These are phyloP conservation scores for Boletus pseudopeckii DNA, from an alignment of 768 basidiomycete genomes.

Conservation along the genomic window DNA sequence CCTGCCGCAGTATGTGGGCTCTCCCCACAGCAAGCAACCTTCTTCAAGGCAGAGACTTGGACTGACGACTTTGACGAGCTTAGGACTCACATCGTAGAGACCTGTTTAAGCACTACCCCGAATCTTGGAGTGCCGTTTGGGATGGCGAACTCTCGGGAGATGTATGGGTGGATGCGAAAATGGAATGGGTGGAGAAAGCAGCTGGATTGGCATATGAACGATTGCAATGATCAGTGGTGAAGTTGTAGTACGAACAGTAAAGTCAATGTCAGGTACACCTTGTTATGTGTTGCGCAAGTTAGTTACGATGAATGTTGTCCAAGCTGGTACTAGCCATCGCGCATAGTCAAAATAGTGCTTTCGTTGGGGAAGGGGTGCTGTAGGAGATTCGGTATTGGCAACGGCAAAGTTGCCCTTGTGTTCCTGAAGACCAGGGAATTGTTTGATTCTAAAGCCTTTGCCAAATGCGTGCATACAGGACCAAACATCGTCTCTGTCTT, in stretches of 20 bases:
- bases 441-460: slow-evolving; percentile 25
- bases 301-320: not conserved
- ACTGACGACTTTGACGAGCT: slow-evolving; percentile 28
- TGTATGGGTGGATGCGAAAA: not conserved
- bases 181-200: not conserved
- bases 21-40: no score
- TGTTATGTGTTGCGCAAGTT: no score
- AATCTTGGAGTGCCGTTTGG: slow-evolving; percentile 38
- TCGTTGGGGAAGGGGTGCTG: no score
- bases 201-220: not conserved
- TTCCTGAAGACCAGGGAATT: no score
- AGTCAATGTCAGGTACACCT: no score
- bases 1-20: not conserved
- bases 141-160: slow-evolving; percentile 20
- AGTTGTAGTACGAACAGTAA: slow-evolving; percentile 14
- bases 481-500: slow-evolving; percentile 21
- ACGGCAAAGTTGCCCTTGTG: no score
- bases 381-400: no score
- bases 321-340: not conserved
- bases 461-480: slow-evolving; percentile 21
- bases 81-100: slow-evolving; percentile 26
- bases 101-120: slow-evolving; percentile 30
- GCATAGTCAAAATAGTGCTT: not conserved
- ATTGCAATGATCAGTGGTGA: slow-evolving; percentile 26
- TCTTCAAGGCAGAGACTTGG: slow-evolving; percentile 29